Base-by-base conservation (phyloP, 2,329 filamentous ascomycete species). In the Colletotrichum salicis region DNA sequence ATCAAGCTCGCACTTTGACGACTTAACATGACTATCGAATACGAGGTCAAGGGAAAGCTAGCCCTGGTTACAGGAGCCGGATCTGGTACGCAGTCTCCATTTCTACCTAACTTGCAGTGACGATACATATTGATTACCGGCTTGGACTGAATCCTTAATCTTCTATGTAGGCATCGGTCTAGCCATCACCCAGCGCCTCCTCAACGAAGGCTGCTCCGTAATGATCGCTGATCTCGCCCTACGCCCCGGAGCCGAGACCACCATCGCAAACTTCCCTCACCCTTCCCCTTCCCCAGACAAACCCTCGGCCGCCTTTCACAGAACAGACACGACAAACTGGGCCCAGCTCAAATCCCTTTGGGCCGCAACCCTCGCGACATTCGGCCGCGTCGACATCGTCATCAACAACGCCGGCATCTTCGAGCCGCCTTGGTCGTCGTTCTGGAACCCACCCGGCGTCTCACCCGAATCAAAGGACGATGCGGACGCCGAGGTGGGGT, bases 401-500 rank as follows among this genome's bases (percentile, higher is more conserved):
- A 60, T 70, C 22, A 71, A 73, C 6, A 75, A 74, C 0, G 76
- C 76, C 6, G 75, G 76, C 0, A 57, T 76, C 37, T 79, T 77
- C 15, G 79, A 80, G 63, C 76, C 79, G 2, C 76, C 76, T 2
- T 74, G 59, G 2, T 76, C 70, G 8, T 65, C 73, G 8, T 80
- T 80, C 62, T 80, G 77, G 77, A 70, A 76, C 27, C 68, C 76
- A 0, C 78, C 77, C 0, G 78, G 78, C 4, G 72, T 77, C 7
- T 75, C 73, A 0, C 56, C 75, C 0, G 57, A 75, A 1, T 48
- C 78, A 0, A n/a, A 74, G 48, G 77, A 80, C 11, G 13, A 41
- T 1, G 63, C 63, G 0, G 76, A 80, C 33, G 72, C 73, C 8
- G 60, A 63, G 8, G 45, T 70, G 2, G 76, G 79, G 0, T 56